These are phyloP conservation scores for Aspergillus cejpii DNA, from an alignment of 2,329 filamentous ascomycete species.

Conservation along the genomic window DNA sequence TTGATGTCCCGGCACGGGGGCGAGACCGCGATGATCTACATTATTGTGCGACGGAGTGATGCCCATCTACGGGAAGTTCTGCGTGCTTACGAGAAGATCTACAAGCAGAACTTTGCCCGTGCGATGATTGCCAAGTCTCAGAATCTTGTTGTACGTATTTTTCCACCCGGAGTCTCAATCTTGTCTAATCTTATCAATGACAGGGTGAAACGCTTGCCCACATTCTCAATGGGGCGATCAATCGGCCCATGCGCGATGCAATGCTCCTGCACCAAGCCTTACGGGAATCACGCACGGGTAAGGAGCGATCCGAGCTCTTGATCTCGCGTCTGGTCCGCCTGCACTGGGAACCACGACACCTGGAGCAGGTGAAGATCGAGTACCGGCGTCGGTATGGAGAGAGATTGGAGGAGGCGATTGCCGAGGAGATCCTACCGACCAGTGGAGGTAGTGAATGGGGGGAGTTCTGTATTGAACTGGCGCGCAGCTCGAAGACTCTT, in stretches of 20 bases:
- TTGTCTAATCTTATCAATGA: slow-evolving; percentile 8
- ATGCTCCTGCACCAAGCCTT: slow-evolving; percentile 87
- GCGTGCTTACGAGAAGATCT: slow-evolving; percentile 64
- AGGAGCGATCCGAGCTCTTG: slow-evolving; percentile 75
- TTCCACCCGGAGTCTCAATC: not conserved
- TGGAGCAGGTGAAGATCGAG: slow-evolving; percentile 70
- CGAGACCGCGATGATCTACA: slow-evolving; percentile 77
- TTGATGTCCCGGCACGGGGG: slow-evolving; percentile 67
- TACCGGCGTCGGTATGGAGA: slow-evolving; percentile 71
- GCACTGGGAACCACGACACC: slow-evolving; percentile 84
- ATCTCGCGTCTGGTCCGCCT: slow-evolving; percentile 80
- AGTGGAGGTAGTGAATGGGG: slow-evolving; percentile 56
- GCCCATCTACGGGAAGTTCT: slow-evolving; percentile 74
- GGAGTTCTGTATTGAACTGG: slow-evolving; percentile 64
- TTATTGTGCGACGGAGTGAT: slow-evolving; percentile 76
- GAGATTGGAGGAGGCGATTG: slow-evolving; percentile 69
- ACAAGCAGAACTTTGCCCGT: slow-evolving; percentile 74
- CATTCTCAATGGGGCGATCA: slow-evolving; percentile 93
- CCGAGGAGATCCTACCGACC: slow-evolving; percentile 61
- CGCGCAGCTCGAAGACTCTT: slow-evolving; percentile 28
- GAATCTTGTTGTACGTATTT: slow-evolving; percentile 75
- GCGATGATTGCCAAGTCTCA: slow-evolving; percentile 82
- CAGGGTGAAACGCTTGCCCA: slow-evolving; percentile 92
- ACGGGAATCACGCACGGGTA: slow-evolving; percentile 60
- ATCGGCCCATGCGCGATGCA: slow-evolving; percentile 86